Evolutionary conservation across 1,284 basidiomycete genomes (phyloP).

Genomic region (Ceratobasidium sp.): DNA sequence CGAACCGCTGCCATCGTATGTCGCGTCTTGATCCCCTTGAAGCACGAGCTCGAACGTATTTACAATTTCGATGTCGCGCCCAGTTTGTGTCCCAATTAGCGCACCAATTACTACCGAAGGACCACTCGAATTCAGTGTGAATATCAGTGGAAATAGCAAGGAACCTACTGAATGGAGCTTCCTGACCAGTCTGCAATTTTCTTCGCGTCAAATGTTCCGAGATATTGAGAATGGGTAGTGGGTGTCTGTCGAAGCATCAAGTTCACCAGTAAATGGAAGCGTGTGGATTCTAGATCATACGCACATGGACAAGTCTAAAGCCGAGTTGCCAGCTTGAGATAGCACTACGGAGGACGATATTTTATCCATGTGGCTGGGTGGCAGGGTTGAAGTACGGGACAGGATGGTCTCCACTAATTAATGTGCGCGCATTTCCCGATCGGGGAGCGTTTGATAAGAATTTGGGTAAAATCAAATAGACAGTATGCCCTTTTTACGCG

Average conservation of each 20-base stretch:
- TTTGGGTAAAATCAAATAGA: constrained; percentile 22
- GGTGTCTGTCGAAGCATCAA: constrained; percentile 67
- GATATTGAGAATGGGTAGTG: constrained; percentile 93
- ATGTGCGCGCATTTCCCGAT: constrained; percentile 18
- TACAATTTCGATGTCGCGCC: constrained; percentile 92
- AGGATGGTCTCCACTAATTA: constrained; percentile 28
- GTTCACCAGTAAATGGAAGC: neutral
- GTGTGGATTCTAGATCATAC: neutral
- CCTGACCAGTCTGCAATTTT: constrained; percentile 70
- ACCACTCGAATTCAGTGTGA: constrained; percentile 21
- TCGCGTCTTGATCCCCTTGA: constrained; percentile 43
- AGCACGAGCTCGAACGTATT: constrained; percentile 92
- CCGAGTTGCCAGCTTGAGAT: constrained; percentile 30
- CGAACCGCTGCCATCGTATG: constrained; percentile 49
- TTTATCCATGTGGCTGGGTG: constrained; percentile 21
- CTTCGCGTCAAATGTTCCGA: constrained; percentile 91
- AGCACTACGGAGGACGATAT: constrained; percentile 26
- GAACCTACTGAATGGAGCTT: constrained; percentile 67
- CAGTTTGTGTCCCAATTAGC: constrained; percentile 90
- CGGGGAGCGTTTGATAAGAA: constrained; percentile 14
- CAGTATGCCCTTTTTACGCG: neutral
- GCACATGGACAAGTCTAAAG: constrained; percentile 29
- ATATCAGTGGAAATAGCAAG: neutral
- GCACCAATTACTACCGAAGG: constrained; percentile 78
- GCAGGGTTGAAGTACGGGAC: constrained; percentile 21